Evolutionary conservation across 139 green algal genomes (phyloP), one percentile per base, ranked within the genome.

Genomic region (Gonium pectorale): DNA sequence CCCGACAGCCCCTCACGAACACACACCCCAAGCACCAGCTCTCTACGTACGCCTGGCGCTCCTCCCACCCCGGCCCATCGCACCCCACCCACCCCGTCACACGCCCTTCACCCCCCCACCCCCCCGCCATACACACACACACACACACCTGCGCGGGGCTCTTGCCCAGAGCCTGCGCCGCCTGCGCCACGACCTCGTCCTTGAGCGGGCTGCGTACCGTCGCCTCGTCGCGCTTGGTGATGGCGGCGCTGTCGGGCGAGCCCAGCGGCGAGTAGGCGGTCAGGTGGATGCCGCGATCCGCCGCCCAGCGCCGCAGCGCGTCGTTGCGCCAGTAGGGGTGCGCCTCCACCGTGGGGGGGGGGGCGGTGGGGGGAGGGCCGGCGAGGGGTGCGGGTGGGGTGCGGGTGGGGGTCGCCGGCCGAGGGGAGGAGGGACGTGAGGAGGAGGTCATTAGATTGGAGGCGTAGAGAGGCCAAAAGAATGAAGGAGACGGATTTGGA

Each of bases 321-420:
- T 96, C 89, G 51, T 99, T 97, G 72, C 94, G 92, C 73, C 88
- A 97, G 90, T 97, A 98, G 9, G 97, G 97, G 90, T 98, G 96
- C 26, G 93, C 81, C 92, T 99, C 97, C 22, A 99, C 93, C 90
- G 37, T n/a, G 38, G 37, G 11, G 11, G 33, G 19, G 21, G 8
- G 8, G n/a, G 13, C 2, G n/a, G n/a, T 1, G 69, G 44, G 44
- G n/a, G 44, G 44, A 49, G 5, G 49, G n/a, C 13, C 6, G 62
- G n/a, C n/a, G n/a, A 41, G 62, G 62, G 40, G 24, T 29, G 24
- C 8, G 3, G 31, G n/a, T 2, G n/a, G 60, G n/a, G n/a, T 11
- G 31, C 5, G 60, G 60, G 60, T 1, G 60, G 11, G 22, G 31
- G 9, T 9, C 3, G 60, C n/a, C 11, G 60, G 13, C 40, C 4